These are phyloP conservation scores for Trypanosoma mega DNA, from an alignment of 208 protist genomes.

Conservation along the genomic window DNA sequence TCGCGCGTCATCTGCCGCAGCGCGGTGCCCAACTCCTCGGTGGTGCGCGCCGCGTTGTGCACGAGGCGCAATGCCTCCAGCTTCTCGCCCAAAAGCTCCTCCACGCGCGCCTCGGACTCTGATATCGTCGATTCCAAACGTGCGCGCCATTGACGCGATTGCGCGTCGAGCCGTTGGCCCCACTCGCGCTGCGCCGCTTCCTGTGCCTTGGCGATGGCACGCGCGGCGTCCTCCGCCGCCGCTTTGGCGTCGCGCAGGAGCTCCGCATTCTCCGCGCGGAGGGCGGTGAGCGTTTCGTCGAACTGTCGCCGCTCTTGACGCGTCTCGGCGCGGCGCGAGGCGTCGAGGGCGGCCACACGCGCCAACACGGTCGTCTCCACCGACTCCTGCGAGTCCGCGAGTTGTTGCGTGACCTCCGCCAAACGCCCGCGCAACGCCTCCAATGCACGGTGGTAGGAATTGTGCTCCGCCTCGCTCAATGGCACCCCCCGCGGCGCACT, in stretches of 20 bases:
- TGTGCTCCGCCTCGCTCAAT: constrained; percentile 17
- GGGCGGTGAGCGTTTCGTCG: constrained; percentile 36
- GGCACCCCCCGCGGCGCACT: background rate
- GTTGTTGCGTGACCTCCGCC: constrained; percentile 21
- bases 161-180: constrained; percentile 35
- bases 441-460: constrained; percentile 36
- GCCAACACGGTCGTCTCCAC: constrained; percentile 28
- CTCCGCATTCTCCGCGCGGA: constrained; percentile 54
- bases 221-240: constrained; percentile 8
- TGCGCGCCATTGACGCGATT: constrained; percentile 54
- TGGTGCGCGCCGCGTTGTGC: constrained; percentile 37
- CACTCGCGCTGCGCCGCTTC: constrained; percentile 37
- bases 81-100: constrained; percentile 28
- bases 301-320: constrained; percentile 41
- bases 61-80: constrained; percentile 41
- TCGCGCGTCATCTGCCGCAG: constrained; percentile 33
- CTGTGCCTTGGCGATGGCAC: background rate
- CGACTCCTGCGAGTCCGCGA: constrained; percentile 1
- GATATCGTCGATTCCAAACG: constrained; percentile 37
- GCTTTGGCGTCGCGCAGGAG: constrained; percentile 32
- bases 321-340: constrained; percentile 36
- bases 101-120: constrained; percentile 39
- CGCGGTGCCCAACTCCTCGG: constrained; percentile 42
- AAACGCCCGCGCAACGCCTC: constrained; percentile 34
- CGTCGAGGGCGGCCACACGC: constrained; percentile 22